Evolutionary conservation across 176 grass and related monocot genomes (phyloP).

Genomic region (Oryza meyeriana): DNA sequence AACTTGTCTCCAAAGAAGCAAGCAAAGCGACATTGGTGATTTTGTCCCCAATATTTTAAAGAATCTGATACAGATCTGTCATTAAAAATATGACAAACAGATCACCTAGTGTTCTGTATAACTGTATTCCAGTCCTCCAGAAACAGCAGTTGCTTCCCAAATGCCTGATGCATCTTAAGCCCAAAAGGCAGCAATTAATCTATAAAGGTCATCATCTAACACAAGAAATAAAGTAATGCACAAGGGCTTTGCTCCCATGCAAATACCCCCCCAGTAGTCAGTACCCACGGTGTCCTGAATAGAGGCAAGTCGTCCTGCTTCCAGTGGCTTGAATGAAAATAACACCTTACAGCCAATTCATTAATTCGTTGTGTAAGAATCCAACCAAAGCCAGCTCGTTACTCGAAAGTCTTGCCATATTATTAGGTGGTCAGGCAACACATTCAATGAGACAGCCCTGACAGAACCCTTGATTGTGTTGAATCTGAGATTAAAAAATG

Average conservation of each 20-base stretch:
- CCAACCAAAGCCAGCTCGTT: conserved; percentile 52
- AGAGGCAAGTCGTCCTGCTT: conserved; percentile 42
- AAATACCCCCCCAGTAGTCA: conserved; percentile 7
- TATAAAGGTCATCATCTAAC: conserved; percentile 30
- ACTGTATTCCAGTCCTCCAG: conserved; percentile 42
- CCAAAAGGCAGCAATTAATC: conserved; percentile 5
- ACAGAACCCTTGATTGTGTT: conserved; percentile 59
- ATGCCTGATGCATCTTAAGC: conserved; percentile 26
- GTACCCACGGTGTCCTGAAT: conserved; percentile 28
- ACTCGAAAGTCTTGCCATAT: conserved; percentile 38
- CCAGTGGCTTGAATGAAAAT: conserved; percentile 25
- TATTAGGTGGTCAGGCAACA: conserved; percentile 45
- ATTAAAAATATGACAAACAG: conserved; percentile 37
- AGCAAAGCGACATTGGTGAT: conserved; percentile 58
- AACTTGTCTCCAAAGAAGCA: conserved; percentile 55
- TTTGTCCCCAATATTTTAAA: conserved; percentile 41
- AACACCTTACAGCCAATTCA: conserved; percentile 35
- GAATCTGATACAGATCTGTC: conserved; percentile 48
- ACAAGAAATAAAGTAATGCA: conserved; percentile 29
- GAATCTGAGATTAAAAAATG: conserved; percentile 52
- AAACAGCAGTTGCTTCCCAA: conserved; percentile 37
- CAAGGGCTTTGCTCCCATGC: not conserved
- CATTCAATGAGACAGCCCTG: conserved; percentile 42
- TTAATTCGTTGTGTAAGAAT: conserved; percentile 46
- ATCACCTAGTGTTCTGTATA: conserved; percentile 32